Conservation (phyloP, 192 early-diverging fungal species). For the Chytriomyces sp. region DNA sequence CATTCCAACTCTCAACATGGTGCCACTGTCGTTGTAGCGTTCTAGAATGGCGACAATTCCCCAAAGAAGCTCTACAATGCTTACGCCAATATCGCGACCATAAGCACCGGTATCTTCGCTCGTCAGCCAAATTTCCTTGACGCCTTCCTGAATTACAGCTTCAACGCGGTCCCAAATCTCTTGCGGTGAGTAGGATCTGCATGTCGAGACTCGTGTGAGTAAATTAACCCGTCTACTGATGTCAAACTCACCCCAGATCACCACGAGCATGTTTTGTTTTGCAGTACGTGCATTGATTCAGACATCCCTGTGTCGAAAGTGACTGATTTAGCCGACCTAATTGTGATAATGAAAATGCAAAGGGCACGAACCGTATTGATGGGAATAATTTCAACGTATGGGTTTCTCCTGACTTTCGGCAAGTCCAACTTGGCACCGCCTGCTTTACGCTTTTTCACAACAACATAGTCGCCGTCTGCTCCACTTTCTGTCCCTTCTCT, state of each 20-base stretch:
- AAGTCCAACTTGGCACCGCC: constrained; percentile 61
- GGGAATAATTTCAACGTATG: constrained; percentile 64
- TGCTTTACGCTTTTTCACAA: constrained; percentile 48
- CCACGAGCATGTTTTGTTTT: constrained; percentile 53
- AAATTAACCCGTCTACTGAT: not conserved
- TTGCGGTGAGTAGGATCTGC: constrained; percentile 50
- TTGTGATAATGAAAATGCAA: not conserved
- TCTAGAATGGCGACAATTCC: constrained; percentile 55
- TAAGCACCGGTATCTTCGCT: constrained; percentile 66
- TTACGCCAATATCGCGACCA: constrained; percentile 55
- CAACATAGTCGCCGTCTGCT: not conserved
- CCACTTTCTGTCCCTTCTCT: constrained; percentile 1
- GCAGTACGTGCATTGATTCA: constrained; percentile 71
- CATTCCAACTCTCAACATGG: constrained; percentile 65
- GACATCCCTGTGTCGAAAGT: constrained; percentile 38
- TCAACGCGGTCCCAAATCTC: constrained; percentile 58
- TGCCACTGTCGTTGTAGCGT: constrained; percentile 26
- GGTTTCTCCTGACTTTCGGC: constrained; percentile 62
- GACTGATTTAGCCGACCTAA: constrained; percentile 3
- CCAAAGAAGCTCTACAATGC: constrained; percentile 55
- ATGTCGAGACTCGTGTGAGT: constrained; percentile 35
- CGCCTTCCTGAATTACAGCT: constrained; percentile 57
- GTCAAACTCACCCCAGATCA: constrained; percentile 5
- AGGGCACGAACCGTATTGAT: constrained; percentile 54
- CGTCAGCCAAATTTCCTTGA: constrained; percentile 67